These are phyloP conservation scores for Trichomonascaceae sp. DNA, from an alignment of 1,139 yeast genomes.

Conservation along the genomic window DNA sequence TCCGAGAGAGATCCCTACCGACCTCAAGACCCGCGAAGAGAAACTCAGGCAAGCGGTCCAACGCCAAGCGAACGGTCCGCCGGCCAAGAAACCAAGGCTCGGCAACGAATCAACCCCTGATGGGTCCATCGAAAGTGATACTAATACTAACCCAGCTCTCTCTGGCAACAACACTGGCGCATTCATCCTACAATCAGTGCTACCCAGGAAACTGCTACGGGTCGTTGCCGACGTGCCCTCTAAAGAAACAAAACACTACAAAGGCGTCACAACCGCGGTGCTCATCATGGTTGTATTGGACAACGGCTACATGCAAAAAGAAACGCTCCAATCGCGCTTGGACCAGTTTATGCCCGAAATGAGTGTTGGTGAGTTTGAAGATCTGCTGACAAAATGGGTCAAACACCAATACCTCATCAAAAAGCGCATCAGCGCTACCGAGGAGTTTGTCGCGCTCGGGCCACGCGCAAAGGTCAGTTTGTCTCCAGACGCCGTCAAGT, in stretches of 20 bases:
- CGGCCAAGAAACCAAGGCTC: too few species aligned
- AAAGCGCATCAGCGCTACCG: conserved; percentile 1
- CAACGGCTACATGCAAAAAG: neutral
- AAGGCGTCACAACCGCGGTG: neutral
- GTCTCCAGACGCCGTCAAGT: too few species aligned
- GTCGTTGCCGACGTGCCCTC: too few species aligned
- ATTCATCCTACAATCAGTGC: neutral
- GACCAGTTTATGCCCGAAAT: neutral
- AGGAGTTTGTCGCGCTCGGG: conserved; percentile 5
- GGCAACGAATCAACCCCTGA: too few species aligned
- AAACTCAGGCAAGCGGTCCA: too few species aligned
- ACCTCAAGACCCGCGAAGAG: neutral
- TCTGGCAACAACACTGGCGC: too few species aligned
- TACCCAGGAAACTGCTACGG: neutral
- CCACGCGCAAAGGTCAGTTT: conserved; percentile 6
- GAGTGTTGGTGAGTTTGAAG: conserved; percentile 1
- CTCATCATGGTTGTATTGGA: neutral
- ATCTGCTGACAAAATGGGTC: conserved; percentile 2
- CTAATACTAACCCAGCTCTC: too few species aligned
- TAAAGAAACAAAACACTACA: too few species aligned
- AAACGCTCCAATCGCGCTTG: neutral
- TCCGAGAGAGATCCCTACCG: neutral
- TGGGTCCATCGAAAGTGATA: too few species aligned
- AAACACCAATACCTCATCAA: conserved; percentile 3
- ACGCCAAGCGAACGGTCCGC: too few species aligned